Evolutionary conservation across 305 asterid species (phyloP), one percentile per base, ranked within the genome.

Genomic region (Fraxinus nigra): DNA sequence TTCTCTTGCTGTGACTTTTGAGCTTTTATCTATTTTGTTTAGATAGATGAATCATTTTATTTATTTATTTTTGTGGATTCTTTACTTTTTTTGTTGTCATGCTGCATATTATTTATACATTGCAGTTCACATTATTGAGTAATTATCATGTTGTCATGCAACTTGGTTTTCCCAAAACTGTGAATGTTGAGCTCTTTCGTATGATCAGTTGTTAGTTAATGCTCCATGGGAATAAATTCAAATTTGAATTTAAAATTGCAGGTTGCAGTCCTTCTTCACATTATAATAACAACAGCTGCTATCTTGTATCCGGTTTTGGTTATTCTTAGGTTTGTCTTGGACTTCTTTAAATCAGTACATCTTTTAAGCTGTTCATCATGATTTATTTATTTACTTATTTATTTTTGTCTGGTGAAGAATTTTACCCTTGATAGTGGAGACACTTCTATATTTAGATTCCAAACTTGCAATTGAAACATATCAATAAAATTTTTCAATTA

Each of bases 241-340:
- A 51, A 48, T 82, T 83, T 83, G 16, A 38, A 28, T 79, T 51
- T 75, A 38, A 72, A 85, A 30, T 82, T 86, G 87, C 95, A 96
- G 98, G 98, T 86, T 83, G 94, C 89, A 2, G 87, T 94, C 85
- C 82, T 86, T 75, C 91, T 93, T 86, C 98, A 94, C 78, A 84
- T 92, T 73, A 38, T 89, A 69, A 90, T 93, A 79, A 91, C 96
- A 2, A 87, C 96, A 73, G 78, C 91, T 38, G 89, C 86, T 74
- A 85, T 97, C 83, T 32, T 95, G 84, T 94, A 91, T 89, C 98
- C 99, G 13, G 93, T 97, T 88, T 33, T 91, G 79, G 94, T 97
- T 84, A 97, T 94, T 84, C 94, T 97, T 82, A 91, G 98, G 99
- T 97, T 83, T 84, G 93, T 89, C 48, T 77, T 83, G 59, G 30